phyloP scores from a whole-genome alignment of 352 stramenopile genomes.

The Phytophthora foliorum region DNA sequence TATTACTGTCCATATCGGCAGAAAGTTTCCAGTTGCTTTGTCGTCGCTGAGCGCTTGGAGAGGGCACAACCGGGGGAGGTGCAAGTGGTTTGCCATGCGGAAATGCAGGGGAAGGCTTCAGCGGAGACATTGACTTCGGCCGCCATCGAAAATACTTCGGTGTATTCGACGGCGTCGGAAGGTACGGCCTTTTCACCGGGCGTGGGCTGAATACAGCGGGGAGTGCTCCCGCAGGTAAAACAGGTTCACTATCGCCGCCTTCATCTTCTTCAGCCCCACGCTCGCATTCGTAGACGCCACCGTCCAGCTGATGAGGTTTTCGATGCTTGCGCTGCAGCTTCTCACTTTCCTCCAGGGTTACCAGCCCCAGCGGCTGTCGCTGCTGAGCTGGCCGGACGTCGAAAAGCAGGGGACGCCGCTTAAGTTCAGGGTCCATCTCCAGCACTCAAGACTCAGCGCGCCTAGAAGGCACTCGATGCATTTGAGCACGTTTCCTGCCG shows the following conservation, averaged over 20 bases:
- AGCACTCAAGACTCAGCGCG: slow-evolving; percentile 14
- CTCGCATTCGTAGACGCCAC: slow-evolving; percentile 23
- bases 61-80: slow-evolving; percentile 11
- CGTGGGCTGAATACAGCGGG: slow-evolving; percentile 61
- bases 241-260: not conserved
- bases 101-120: slow-evolving; percentile 13
- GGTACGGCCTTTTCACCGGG: slow-evolving; percentile 48
- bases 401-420: slow-evolving; percentile 61
- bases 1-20: slow-evolving; percentile 1
- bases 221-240: slow-evolving; percentile 53
- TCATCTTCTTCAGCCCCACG: slow-evolving; percentile 15
- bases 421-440: slow-evolving; percentile 64
- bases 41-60: slow-evolving; percentile 34
- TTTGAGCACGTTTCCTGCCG: slow-evolving; percentile 25
- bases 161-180: slow-evolving; percentile 53
- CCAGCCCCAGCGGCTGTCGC: slow-evolving; percentile 52
- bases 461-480: slow-evolving; percentile 11
- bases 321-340: slow-evolving; percentile 44
- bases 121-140: slow-evolving; percentile 21
- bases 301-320: slow-evolving; percentile 14
- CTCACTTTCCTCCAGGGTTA: slow-evolving; percentile 57
- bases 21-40: slow-evolving; percentile 28
- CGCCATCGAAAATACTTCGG: slow-evolving; percentile 80
- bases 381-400: slow-evolving; percentile 52
- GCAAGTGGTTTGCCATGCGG: slow-evolving; percentile 17